phyloP scores from a whole-genome alignment of 2,329 filamentous ascomycete genomes.

The Rutstroemia sydowiana region DNA sequence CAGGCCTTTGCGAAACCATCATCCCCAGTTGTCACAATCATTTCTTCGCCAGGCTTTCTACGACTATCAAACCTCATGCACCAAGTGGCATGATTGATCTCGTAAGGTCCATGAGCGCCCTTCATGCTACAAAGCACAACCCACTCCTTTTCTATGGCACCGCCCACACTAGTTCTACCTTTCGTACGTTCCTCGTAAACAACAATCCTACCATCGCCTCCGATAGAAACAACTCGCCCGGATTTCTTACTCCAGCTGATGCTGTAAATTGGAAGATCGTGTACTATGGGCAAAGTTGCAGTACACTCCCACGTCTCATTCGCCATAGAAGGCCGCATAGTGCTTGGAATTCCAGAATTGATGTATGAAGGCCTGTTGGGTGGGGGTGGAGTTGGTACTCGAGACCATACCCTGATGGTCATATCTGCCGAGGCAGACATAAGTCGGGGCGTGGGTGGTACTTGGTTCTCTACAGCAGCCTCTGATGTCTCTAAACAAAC shows the following conservation, averaged over 20 bases:
- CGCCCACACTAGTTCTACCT: slow-evolving; percentile 24
- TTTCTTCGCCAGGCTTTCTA: slow-evolving; percentile 61
- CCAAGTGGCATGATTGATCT: slow-evolving; percentile 91
- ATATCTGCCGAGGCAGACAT: slow-evolving; percentile 81
- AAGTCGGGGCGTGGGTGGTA: slow-evolving; percentile 48
- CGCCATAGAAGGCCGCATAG: slow-evolving; percentile 64
- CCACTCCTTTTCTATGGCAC: slow-evolving; percentile 52
- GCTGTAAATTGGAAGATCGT: slow-evolving; percentile 78
- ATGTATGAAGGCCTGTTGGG: slow-evolving; percentile 27
- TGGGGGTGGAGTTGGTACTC: slow-evolving; percentile 33
- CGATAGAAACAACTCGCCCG: slow-evolving; percentile 77
- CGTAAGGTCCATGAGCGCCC: slow-evolving; percentile 82
- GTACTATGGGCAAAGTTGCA: slow-evolving; percentile 62
- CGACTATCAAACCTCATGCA: slow-evolving; percentile 67
- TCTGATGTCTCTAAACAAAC: slow-evolving; percentile 16
- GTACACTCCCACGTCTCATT: slow-evolving; percentile 83
- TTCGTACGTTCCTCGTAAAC: slow-evolving; percentile 60
- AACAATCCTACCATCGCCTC: slow-evolving; percentile 76
- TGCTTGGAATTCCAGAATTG: slow-evolving; percentile 68
- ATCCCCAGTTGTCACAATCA: slow-evolving; percentile 85
- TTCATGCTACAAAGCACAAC: slow-evolving; percentile 58
- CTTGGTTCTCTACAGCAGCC: slow-evolving; percentile 33
- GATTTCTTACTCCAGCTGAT: slow-evolving; percentile 73
- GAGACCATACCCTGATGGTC: slow-evolving; percentile 71
- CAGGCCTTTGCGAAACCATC: slow-evolving; percentile 84